Evolutionary conservation across 192 early-diverging fungal species (phyloP).

Genomic region (Coemansia sp.): DNA sequence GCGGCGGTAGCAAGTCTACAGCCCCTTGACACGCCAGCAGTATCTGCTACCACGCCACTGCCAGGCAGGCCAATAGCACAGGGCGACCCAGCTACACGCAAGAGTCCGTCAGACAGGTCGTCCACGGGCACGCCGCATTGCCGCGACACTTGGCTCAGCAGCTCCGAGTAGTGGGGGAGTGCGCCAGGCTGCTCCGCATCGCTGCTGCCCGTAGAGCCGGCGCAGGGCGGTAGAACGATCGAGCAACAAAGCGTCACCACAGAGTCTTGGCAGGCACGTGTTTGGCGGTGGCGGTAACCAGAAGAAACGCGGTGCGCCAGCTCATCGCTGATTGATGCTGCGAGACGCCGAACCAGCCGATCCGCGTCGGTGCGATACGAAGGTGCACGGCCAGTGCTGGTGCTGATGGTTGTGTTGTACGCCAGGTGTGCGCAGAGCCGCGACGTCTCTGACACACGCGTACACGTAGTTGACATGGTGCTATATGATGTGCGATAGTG

Average conservation of each 20-base stretch:
- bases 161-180: conserved; percentile 20
- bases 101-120: conserved; percentile 15
- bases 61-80: background rate
- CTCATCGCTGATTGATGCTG: background rate
- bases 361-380: too few species aligned
- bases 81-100: conserved; percentile 2
- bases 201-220: too few species aligned
- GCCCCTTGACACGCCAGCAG: background rate
- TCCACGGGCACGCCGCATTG: conserved; percentile 18
- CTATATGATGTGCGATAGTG: background rate
- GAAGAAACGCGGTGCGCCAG: background rate
- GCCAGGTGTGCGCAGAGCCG: background rate
- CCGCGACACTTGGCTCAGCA: conserved; percentile 1
- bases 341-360: too few species aligned
- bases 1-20: background rate
- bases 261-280: conserved; percentile 8
- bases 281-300: too few species aligned
- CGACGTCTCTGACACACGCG: background rate
- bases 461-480: background rate
- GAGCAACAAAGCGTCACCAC: conserved; percentile 23
- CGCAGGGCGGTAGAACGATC: conserved; percentile 16
- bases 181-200: too few species aligned
- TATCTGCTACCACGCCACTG: too few species aligned
- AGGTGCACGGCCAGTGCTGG: too few species aligned
- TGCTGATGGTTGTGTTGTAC: background rate